phyloP scores from a whole-genome alignment of 768 basidiomycete species.

The Mycena epipterygia region DNA sequence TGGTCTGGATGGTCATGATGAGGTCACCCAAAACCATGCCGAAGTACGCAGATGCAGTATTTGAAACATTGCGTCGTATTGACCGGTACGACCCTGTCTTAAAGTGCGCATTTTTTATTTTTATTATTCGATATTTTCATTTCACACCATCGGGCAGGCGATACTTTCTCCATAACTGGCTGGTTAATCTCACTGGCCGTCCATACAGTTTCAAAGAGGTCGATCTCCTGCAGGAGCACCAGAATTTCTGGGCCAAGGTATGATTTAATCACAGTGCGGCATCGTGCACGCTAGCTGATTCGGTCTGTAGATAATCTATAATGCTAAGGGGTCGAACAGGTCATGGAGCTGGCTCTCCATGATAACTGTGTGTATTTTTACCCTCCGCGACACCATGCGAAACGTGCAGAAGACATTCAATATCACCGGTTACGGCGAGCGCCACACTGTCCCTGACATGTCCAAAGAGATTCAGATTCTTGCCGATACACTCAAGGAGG shows the following conservation, averaged over 20 bases:
- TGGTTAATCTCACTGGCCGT: conserved; percentile 31
- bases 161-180: conserved; percentile 36
- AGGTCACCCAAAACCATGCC: conserved; percentile 33
- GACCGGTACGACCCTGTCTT: neutral
- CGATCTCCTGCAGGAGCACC: conserved; percentile 27
- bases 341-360: conserved; percentile 33
- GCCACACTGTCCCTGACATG: conserved; percentile 29
- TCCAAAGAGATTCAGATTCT: conserved; percentile 16
- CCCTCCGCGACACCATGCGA: conserved; percentile 31
- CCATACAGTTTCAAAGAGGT: conserved; percentile 35
- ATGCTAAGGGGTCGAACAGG: conserved; percentile 22
- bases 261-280: neutral
- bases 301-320: conserved; percentile 24
- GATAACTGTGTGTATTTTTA: conserved; percentile 34
- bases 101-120: neutral
- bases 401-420: conserved; percentile 26
- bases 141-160: neutral
- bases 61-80: conserved; percentile 8
- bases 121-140: neutral
- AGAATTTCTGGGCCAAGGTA: conserved; percentile 36
- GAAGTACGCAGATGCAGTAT: conserved; percentile 38
- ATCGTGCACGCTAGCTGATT: neutral
- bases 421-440: conserved; percentile 14
- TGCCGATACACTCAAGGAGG: conserved; percentile 8
- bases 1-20: conserved; percentile 36